A percentile compares a stretch with the other conserved stretches of the same genome.
Evolutionary conservation across 768 basidiomycete species (phyloP).

Genomic region (Tricholoma hemisulphureum): DNA sequence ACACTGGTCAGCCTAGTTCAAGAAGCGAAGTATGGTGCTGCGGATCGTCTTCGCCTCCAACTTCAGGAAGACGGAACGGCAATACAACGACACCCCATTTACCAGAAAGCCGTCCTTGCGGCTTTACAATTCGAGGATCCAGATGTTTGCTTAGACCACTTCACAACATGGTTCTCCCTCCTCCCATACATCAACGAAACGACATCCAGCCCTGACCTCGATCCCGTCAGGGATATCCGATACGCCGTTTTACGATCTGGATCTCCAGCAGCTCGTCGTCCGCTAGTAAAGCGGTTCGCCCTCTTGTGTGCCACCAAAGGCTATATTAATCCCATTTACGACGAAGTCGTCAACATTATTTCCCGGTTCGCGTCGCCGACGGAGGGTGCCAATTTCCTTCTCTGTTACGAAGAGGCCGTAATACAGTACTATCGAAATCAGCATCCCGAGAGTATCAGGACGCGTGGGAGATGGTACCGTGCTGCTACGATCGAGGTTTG

Average conservation of each 20-base stretch:
- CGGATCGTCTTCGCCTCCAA: slow-evolving; percentile 16
- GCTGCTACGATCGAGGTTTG: slow-evolving; percentile 12
- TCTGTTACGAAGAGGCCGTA: slow-evolving; percentile 10
- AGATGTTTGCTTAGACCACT: slow-evolving; percentile 1
- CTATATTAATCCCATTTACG: slow-evolving; percentile 15
- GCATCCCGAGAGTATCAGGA: neutral
- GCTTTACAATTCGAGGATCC: slow-evolving; percentile 13
- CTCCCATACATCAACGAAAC: slow-evolving; percentile 12
- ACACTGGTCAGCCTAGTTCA: slow-evolving; percentile 12
- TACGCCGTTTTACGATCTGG: slow-evolving; percentile 15
- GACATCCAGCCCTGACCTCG: neutral
- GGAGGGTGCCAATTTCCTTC: slow-evolving; percentile 7
- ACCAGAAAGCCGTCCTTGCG: slow-evolving; percentile 17
- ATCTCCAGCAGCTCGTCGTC: slow-evolving; percentile 10
- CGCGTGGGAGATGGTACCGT: slow-evolving; percentile 4
- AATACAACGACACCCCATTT: slow-evolving; percentile 15
- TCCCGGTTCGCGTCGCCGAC: slow-evolving; percentile 8
- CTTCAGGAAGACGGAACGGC: slow-evolving; percentile 8
- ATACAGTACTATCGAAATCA: neutral
- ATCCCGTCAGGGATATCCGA: slow-evolving; percentile 9
- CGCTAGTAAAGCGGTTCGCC: slow-evolving; percentile 17
- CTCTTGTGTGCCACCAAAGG: slow-evolving; percentile 20
- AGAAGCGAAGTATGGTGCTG: slow-evolving; percentile 15
- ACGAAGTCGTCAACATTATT: slow-evolving; percentile 14
- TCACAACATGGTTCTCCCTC: slow-evolving; percentile 19